A percentile compares a stretch with the other conserved stretches of the same genome.
Evolutionary conservation across 495 filamentous ascomycete species (phyloP).

Genomic region (Penicillium fimorum): DNA sequence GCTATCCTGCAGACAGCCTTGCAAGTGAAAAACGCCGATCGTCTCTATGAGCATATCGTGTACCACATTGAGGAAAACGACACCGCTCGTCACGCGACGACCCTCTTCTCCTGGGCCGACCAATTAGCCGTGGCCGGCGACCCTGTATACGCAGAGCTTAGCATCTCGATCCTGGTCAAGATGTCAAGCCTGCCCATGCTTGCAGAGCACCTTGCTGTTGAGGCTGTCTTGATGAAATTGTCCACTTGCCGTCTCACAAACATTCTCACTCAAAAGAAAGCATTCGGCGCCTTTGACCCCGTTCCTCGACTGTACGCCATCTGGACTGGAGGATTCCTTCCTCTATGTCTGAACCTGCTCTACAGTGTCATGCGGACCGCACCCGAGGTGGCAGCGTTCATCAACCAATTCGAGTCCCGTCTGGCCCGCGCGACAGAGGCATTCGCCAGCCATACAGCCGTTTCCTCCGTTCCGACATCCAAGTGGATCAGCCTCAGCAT

Average conservation of each 20-base stretch:
- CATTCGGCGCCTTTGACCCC: constrained; percentile 67
- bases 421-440: constrained; percentile 61
- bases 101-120: constrained; percentile 93
- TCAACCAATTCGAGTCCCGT: constrained; percentile 79
- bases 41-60: constrained; percentile 58
- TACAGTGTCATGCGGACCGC: constrained; percentile 75
- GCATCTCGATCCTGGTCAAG: constrained; percentile 82
- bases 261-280: constrained; percentile 63
- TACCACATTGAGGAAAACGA: constrained; percentile 61
- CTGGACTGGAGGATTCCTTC: constrained; percentile 85
- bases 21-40: constrained; percentile 54
- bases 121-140: constrained; percentile 67
- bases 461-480: constrained; percentile 31
- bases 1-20: constrained; percentile 81
- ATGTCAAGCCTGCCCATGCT: constrained; percentile 77
- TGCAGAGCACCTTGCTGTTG: constrained; percentile 84
- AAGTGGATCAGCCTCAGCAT: constrained; percentile 65
- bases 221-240: constrained; percentile 74
- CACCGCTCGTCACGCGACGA: constrained; percentile 74
- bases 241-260: constrained; percentile 72
- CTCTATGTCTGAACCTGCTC: constrained; percentile 86
- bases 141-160: constrained; percentile 91
- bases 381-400: constrained; percentile 78
- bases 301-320: constrained; percentile 66
- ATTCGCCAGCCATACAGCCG: constrained; percentile 49